Conservation (phyloP, 2,329 filamentous ascomycete genomes). For the Macrophomina pseudophaseolina region DNA sequence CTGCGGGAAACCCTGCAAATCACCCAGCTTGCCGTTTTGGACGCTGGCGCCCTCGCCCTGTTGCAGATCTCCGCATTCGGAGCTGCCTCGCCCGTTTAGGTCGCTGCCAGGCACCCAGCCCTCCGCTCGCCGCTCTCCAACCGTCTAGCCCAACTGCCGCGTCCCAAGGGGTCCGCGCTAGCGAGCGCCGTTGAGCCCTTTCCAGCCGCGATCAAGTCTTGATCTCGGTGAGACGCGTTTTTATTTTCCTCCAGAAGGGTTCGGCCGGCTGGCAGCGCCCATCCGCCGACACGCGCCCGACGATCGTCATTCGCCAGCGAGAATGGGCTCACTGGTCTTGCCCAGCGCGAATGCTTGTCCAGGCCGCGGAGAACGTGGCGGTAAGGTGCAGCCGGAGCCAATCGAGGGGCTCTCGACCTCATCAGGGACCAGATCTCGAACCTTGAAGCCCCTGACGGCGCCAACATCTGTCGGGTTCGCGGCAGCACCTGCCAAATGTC, state of each 20-base stretch:
- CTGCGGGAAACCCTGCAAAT: conserved; percentile 8
- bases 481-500: conserved; percentile 8
- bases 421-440: conserved; percentile 20
- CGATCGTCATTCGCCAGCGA: conserved; percentile 15
- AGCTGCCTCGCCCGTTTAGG: conserved; percentile 7
- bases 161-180: conserved; percentile 5
- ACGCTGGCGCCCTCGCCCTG: background rate
- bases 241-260: background rate
- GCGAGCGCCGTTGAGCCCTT: conserved; percentile 9
- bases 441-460: conserved; percentile 19
- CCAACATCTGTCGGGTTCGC: background rate
- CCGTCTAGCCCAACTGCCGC: conserved; percentile 6
- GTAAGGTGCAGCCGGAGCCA: conserved; percentile 19
- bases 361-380: background rate
- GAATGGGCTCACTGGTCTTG: conserved; percentile 7
- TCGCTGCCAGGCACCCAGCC: background rate
- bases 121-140: background rate
- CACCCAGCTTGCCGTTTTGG: conserved; percentile 14
- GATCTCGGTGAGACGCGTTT: background rate
- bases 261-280: background rate
- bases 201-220: background rate
- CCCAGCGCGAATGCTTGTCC: conserved; percentile 13
- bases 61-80: conserved; percentile 21
- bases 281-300: conserved; percentile 16
- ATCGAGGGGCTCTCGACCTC: background rate